phyloP scores from a whole-genome alignment of 2,329 filamentous ascomycete genomes.

The Cytospora schulzeri region DNA sequence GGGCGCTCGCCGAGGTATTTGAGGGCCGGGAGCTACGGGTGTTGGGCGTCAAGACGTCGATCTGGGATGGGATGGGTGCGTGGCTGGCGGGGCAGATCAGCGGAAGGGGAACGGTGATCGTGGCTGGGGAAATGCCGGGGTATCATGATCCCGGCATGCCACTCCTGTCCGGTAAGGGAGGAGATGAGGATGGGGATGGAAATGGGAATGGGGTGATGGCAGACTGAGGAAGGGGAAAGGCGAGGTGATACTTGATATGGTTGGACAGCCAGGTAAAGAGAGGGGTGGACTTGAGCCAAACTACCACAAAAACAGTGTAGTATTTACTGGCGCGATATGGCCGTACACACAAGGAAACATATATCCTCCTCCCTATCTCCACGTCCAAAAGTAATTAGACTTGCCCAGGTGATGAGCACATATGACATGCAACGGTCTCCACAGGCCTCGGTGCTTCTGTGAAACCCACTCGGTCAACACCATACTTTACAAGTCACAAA shows the following conservation, averaged over 20 bases:
- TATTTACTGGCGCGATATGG: too few species aligned
- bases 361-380: too few species aligned
- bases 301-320: too few species aligned
- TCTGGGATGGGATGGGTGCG: conserved; percentile 10
- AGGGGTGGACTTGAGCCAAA: too few species aligned
- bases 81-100: conserved; percentile 2
- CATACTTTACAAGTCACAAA: too few species aligned
- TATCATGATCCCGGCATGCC: neutral
- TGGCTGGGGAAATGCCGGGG: neutral
- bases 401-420: too few species aligned
- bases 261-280: too few species aligned
- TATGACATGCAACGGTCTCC: too few species aligned
- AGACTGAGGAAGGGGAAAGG: neutral
- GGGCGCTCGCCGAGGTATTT: conserved; percentile 8
- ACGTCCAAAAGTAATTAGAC: too few species aligned
- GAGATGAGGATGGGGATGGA: neutral
- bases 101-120: neutral
- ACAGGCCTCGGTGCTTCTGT: too few species aligned
- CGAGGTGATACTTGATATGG: neutral
- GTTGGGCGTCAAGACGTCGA: neutral
- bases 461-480: too few species aligned
- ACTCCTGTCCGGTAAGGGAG: conserved; percentile 1
- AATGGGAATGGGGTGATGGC: neutral
- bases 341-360: too few species aligned
- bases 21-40: neutral